Conservation (phyloP, 2,329 filamentous ascomycete species). For the Lizonia empirigonia region DNA sequence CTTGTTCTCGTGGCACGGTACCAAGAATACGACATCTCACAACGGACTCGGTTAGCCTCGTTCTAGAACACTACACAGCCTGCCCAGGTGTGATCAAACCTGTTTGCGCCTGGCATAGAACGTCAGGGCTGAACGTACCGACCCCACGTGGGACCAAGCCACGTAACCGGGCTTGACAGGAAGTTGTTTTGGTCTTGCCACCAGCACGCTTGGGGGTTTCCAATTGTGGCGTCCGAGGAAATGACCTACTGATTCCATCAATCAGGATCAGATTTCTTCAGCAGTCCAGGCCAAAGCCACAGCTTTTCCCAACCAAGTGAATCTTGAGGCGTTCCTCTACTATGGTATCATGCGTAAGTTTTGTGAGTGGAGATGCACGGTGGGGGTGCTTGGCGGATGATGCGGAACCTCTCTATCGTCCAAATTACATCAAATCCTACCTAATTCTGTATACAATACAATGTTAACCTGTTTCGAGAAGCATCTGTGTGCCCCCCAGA, state of each 20-base stretch:
- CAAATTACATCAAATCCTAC: too few species aligned
- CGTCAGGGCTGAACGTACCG: slow-evolving; percentile 16
- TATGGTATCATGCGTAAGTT: too few species aligned
- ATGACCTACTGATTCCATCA: slow-evolving; percentile 7
- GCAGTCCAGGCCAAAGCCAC: slow-evolving; percentile 12
- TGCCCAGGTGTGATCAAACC: neutral
- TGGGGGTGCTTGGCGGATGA: too few species aligned
- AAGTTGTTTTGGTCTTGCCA: slow-evolving; percentile 12
- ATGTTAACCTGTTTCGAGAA: too few species aligned
- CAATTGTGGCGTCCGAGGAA: slow-evolving; percentile 16
- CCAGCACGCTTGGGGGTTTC: too few species aligned
- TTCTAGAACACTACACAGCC: slow-evolving; percentile 1
- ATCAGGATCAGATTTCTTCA: neutral
- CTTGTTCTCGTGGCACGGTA: neutral
- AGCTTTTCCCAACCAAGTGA: slow-evolving; percentile 10
- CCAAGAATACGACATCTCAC: neutral
- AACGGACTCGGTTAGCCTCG: neutral
- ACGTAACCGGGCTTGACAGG: slow-evolving; percentile 29
- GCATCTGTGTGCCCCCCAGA: too few species aligned
- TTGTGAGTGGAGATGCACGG: too few species aligned
- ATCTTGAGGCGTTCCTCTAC: slow-evolving; percentile 19
- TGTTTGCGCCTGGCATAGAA: slow-evolving; percentile 9
- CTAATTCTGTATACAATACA: too few species aligned
- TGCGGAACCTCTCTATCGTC: too few species aligned
- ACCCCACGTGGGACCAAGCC: slow-evolving; percentile 25